Evolutionary conservation across 306 rosid genomes (phyloP).

Genomic region (Fragaria vesca): DNA sequence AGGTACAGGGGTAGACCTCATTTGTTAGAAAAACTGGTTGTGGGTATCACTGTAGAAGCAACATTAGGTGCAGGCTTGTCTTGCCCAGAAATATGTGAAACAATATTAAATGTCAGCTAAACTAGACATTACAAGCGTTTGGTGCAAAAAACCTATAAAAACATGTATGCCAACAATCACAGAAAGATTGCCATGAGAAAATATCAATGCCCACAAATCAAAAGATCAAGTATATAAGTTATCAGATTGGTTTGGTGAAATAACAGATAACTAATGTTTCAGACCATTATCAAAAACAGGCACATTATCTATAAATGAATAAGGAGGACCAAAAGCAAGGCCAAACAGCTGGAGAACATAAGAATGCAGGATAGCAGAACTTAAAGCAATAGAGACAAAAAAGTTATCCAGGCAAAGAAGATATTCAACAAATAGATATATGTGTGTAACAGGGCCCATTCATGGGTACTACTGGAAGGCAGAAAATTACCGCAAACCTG

Average conservation of each 20-base stretch:
- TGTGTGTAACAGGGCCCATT: conserved; percentile 3
- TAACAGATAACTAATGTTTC: not conserved
- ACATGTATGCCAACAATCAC: conserved; percentile 3
- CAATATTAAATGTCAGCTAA: conserved; percentile 21
- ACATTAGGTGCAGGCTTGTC: conserved; percentile 58
- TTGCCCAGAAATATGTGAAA: conserved; percentile 78
- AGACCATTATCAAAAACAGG: not conserved
- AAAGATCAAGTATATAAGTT: not conserved
- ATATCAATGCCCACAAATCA: not conserved
- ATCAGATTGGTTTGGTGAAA: not conserved
- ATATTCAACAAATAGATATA: not conserved
- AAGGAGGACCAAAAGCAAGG: not conserved
- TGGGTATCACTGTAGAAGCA: conserved; percentile 37
- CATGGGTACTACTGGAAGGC: not conserved
- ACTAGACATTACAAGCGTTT: not conserved
- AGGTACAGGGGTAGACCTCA: conserved; percentile 43
- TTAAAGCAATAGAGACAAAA: no score
- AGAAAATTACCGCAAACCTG: conserved; percentile 69
- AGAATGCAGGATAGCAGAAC: no score
- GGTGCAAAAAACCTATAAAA: not conserved
- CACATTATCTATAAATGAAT: not conserved
- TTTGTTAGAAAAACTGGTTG: conserved; percentile 52
- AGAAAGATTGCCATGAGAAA: not conserved
- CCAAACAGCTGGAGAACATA: not conserved
- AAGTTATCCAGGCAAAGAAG: not conserved